Conservation (phyloP, 768 basidiomycete genomes). For the Pilatotrama ljubarskyi region DNA sequence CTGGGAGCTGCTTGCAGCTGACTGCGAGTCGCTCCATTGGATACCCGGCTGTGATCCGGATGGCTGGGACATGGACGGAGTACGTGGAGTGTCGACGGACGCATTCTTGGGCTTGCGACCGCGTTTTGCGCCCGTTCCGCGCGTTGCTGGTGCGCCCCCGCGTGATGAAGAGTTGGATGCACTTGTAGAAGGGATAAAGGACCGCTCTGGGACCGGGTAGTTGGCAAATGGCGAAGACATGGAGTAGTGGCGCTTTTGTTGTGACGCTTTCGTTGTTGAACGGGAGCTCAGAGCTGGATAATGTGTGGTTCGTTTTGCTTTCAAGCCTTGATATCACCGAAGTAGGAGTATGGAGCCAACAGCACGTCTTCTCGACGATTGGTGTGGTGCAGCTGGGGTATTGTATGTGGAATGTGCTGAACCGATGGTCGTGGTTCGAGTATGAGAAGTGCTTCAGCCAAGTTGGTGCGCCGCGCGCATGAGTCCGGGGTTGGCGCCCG, state of each 20-base stretch:
- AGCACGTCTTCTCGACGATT: too few species aligned
- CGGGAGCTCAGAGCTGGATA: too few species aligned
- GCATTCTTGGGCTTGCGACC: conserved; percentile 35
- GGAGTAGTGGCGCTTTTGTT: background rate
- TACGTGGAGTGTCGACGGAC: conserved; percentile 18
- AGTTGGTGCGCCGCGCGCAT: too few species aligned
- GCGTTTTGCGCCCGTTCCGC: conserved; percentile 32
- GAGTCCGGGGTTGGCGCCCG: background rate
- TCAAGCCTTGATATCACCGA: too few species aligned
- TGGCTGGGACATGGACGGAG: conserved; percentile 16
- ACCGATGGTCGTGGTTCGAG: too few species aligned
- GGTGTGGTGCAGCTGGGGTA: too few species aligned
- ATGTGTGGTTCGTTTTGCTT: too few species aligned
- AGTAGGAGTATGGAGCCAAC: too few species aligned
- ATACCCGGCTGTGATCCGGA: background rate
- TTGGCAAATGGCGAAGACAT: conserved; percentile 32
- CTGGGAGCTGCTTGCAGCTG: background rate
- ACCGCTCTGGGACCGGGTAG: conserved; percentile 28
- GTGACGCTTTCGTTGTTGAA: background rate
- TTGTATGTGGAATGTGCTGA: too few species aligned
- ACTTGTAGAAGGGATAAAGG: conserved; percentile 23
- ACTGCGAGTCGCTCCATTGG: conserved; percentile 15
- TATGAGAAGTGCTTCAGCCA: too few species aligned
- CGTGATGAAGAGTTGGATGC: conserved; percentile 17
- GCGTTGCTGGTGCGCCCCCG: conserved; percentile 16